Conservation (phyloP, 1,284 basidiomycete species). For the Ustilago bromivora region DNA sequence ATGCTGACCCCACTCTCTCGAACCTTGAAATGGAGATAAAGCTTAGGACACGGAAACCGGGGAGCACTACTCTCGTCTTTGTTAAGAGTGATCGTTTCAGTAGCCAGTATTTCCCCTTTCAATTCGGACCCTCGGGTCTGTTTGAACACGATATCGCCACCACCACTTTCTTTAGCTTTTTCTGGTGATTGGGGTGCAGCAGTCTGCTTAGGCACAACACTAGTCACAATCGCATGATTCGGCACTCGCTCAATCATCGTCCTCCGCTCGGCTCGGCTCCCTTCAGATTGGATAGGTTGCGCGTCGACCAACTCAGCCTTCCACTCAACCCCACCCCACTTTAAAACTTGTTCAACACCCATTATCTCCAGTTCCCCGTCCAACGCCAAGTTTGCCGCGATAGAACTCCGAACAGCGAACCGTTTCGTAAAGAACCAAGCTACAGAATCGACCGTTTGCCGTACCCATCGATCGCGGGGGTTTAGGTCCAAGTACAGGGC, state of each 20-base stretch:
- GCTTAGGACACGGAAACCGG: conserved; percentile 27
- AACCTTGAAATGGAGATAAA: conserved; percentile 32
- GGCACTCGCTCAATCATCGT: conserved; percentile 3
- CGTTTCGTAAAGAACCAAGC: conserved; percentile 33
- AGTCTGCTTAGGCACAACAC: conserved; percentile 26
- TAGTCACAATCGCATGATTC: conserved; percentile 26
- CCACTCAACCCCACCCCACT: conserved; percentile 43
- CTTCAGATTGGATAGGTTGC: background rate
- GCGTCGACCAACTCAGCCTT: conserved; percentile 35
- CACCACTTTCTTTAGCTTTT: conserved; percentile 3
- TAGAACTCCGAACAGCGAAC: conserved; percentile 13
- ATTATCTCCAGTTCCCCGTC: conserved; percentile 28
- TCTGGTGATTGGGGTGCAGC: background rate
- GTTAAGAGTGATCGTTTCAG: conserved; percentile 29
- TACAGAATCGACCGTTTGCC: conserved; percentile 22
- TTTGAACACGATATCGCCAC: conserved; percentile 14
- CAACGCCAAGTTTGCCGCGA: conserved; percentile 32
- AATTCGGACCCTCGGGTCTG: background rate
- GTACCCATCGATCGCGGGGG: conserved; percentile 37
- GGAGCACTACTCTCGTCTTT: background rate
- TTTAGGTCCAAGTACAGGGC: conserved; percentile 20
- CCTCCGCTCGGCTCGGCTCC: background rate
- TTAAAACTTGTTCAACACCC: conserved; percentile 35
- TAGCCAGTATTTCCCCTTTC: conserved; percentile 26
- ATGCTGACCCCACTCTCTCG: conserved; percentile 16